These are phyloP conservation scores for Sporothrix schenckii DNA, from an alignment of 2,329 filamentous ascomycete species.

Conservation along the genomic window DNA sequence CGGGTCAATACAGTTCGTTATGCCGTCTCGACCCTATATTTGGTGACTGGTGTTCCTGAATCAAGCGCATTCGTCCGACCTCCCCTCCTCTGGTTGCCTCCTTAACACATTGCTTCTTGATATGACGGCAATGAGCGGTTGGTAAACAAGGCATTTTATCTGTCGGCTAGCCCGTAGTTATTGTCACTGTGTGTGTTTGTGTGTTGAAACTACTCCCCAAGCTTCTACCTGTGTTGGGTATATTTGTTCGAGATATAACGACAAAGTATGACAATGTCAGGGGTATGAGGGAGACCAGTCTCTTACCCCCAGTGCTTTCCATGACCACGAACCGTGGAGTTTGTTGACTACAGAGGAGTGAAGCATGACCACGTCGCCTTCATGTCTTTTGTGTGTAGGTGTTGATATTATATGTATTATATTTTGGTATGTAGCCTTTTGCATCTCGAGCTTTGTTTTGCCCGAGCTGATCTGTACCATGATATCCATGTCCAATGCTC, in stretches of 20 bases:
- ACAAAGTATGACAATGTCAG: neutral
- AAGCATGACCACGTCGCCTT: too few relatives aligned
- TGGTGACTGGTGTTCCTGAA: too few relatives aligned
- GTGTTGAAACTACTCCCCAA: neutral
- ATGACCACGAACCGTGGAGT: neutral
- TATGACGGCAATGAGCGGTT: neutral
- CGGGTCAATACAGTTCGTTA: constrained; percentile 4
- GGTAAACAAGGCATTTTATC: neutral
- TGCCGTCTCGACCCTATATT: constrained; percentile 4
- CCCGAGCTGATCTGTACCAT: neutral
- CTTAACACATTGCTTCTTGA: too few relatives aligned
- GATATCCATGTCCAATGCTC: constrained; percentile 29
- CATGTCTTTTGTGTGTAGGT: neutral
- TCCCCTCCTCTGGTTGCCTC: neutral
- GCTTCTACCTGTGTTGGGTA: neutral
- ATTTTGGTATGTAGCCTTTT: neutral
- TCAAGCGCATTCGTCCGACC: neutral
- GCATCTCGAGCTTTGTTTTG: neutral
- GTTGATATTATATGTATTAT: neutral
- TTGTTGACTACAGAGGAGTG: too few relatives aligned
- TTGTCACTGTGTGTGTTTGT: neutral
- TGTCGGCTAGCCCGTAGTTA: neutral
- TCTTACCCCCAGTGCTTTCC: neutral
- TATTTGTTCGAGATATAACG: neutral
- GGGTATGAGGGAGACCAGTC: neutral